Evolutionary conservation across 1,139 yeast species (phyloP), one percentile per base, ranked within the genome.

Genomic region (Kluyveromyces marxianus): DNA sequence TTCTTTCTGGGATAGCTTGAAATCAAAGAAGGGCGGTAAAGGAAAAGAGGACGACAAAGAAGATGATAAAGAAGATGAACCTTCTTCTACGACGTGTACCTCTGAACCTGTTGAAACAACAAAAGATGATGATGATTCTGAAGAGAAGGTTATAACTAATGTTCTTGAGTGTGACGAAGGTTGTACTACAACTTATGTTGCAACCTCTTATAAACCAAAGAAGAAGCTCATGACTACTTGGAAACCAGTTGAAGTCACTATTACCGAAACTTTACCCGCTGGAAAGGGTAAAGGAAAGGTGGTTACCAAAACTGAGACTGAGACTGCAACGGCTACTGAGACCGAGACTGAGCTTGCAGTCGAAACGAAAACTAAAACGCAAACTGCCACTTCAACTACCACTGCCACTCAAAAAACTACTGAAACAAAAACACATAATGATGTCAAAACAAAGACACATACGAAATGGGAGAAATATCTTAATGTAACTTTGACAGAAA

Each of bases 141-240:
- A 25, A 21, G 25, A 36, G 7, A 27, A 26, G 24, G 10, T 8
- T 35, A 29, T 25, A 32, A 37, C 34, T 31, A 25, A 35, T 32
- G 32, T 37, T 29, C 25, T 8, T 4, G 28, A 34, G 3, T 5
- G 10, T 7, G 41, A 37, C 4, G 34, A 37, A 4, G 26, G 39
- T 25, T 42, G 41, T 21, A 48, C 53, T 5, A 32, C 48, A 25
- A 51, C 54, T 21, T 31, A 45, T 31, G 42, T 38, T 10, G 42
- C 42, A 35, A 50, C 51, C 3, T 41, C 48, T 4, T 48, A 49
- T 27, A 35, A 42, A 25, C 51, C 54, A 3, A 49, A 41, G 35
- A 47, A 36, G 37, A 41, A 39, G 35, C 46, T 48, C 2, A 32
- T 37, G 35, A 46, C 51, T 5, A 44, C 36, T 35, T 51, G 53